Evolutionary conservation across 179 eudicot genomes (phyloP), one percentile per base, ranked within the genome.

Genomic region (Spinacia oleracea): DNA sequence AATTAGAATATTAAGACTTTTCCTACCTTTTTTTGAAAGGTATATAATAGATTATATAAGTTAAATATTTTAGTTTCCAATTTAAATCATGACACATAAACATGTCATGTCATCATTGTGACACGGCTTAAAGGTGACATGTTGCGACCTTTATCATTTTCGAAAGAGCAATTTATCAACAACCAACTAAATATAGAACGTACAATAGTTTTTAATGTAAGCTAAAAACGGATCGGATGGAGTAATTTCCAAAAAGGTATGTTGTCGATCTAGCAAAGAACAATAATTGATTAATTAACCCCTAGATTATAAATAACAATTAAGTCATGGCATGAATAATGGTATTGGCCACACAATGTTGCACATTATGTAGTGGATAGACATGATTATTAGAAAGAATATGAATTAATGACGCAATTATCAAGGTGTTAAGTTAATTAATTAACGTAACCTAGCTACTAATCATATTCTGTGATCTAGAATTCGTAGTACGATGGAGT

Each of bases 381-480:
- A 7, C 73, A 70, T 70, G 56, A 70, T 70, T 45, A 70, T 6
- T 45, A 70, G 56, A 1, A 70, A 5, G 32, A 46, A 70, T 70
- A 70, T 6, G 59, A 46, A 7, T 48, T 71, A 71, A 71, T 71
- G 40, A 71, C 42, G 42, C 35, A 46, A 70, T 70, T 70, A 70
- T 14, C 18, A 14, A 6, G 10, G 2, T 46, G 10, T 14, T 18
- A 74, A 56, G n/a, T 73, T 34, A 27, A 27, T 45, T 34, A 29
- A 29, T 46, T 21, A 2, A 0, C 2, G 12, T 25, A 58, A 9
- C 16, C 27, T 58, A 56, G 62, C 59, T 56, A 58, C n/a, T 67
- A 40, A 63, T 65, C 50, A 8, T 69, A 11, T 25, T 42, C n/a
- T 23, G 9, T 40, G 50, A 23, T 27, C 35, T 27, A 27, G 15